Evolutionary conservation across 306 rosid genomes (phyloP), one percentile per base, ranked within the genome.

Genomic region (Neltuma alba): DNA sequence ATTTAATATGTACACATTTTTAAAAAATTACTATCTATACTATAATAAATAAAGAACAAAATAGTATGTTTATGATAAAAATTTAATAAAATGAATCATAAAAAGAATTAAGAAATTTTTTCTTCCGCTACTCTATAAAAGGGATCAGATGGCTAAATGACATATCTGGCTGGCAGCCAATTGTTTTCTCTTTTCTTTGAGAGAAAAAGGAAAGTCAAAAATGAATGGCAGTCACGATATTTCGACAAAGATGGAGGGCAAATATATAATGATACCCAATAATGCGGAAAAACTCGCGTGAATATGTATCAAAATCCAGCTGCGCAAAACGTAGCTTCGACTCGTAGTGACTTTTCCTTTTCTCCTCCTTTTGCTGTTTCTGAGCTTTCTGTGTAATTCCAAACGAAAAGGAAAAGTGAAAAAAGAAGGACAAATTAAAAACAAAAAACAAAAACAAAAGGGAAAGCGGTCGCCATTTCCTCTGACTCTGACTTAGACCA

Each of bases 321-420:
- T 81, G 36, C 61, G 81, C 86, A 69, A 52, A 11, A 74, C 79
- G 83, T 85, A 62, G 81, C 44, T 82, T 74, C 72, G 76, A 85
- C 86, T 78, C 72, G 70, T 15, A 72, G n/a, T 1, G 78, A 69
- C 83, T 68, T 18, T 34, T 30, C 58, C 65, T 77, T 77, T 41
- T 37, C 27, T 21, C 9, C 31, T 2, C 25, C 64, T 25, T 13
- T 27, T 11, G 34, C 34, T 75, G 45, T 71, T 36, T 23, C 40
- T 28, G 23, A 30, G 33, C 63, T 67, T 67, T 54, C 76, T 37
- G 57, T 12, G 45, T 21, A 70, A 70, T 37, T 45, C 48, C 54
- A 57, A 57, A 80, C 54, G 23, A 81, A 81, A 79, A 66, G 61
- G 1, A 73, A 76, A 58, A 42, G 69, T 4, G 1, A 58, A 38